phyloP scores from a whole-genome alignment of 106 monocot genomes.

The Apostasia shenzhenica region DNA sequence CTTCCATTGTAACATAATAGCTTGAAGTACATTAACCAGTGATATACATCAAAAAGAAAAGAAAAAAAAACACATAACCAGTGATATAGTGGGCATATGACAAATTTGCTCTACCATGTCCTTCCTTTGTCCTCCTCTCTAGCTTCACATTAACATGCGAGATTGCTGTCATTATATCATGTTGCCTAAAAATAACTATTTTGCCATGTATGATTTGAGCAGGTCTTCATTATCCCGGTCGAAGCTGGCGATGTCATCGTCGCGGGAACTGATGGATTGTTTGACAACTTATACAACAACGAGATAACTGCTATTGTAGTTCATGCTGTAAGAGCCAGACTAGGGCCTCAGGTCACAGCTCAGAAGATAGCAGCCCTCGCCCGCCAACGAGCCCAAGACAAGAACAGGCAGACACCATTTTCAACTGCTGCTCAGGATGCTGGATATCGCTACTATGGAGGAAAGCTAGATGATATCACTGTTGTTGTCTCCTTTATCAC shows the following conservation, averaged over 20 bases:
- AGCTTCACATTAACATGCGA: too few relatives aligned
- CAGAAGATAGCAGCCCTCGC: conserved; percentile 50
- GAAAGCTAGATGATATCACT: conserved; percentile 30
- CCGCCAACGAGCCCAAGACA: conserved; percentile 40
- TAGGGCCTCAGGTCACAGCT: conserved; percentile 9
- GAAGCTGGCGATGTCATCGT: conserved; percentile 42
- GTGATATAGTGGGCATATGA: too few relatives aligned
- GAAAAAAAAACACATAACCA: too few relatives aligned
- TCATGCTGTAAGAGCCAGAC: conserved; percentile 24
- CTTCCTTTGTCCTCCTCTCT: too few relatives aligned
- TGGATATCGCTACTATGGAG: conserved; percentile 38
- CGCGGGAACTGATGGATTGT: conserved; percentile 46
- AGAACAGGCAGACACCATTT: conserved; percentile 48
- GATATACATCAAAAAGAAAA: too few relatives aligned
- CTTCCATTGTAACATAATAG: too few relatives aligned
- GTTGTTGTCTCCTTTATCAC: conserved; percentile 48
- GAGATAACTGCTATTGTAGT: conserved; percentile 39
- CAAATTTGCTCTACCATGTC: too few relatives aligned
- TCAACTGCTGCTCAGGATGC: conserved; percentile 51
- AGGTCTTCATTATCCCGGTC: conserved; percentile 45
- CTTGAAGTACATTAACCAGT: too few relatives aligned
- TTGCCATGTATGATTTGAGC: background rate
- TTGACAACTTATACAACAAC: conserved; percentile 48
- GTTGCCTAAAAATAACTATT: background rate
- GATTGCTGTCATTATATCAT: too few relatives aligned